phyloP scores from a whole-genome alignment of 148 eudicot genomes.

The Rhododendron mucronatum region DNA sequence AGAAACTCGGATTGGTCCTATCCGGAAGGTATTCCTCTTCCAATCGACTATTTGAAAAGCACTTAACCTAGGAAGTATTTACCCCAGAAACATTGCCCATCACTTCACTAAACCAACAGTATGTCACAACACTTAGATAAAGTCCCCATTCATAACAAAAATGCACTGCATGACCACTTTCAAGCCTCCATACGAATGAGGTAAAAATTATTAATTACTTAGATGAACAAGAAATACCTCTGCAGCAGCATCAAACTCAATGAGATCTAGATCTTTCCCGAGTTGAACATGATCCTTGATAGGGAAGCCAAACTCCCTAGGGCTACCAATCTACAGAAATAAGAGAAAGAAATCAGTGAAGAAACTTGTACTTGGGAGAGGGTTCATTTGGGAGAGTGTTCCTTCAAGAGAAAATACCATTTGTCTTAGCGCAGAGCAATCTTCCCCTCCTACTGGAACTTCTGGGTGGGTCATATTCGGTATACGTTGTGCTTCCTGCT shows the following conservation, averaged over 20 bases:
- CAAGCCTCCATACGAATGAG: neutral
- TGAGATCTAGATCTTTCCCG: conserved; percentile 85
- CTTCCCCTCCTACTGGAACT: conserved; percentile 84
- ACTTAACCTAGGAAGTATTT: neutral
- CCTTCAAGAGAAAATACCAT: conserved; percentile 52
- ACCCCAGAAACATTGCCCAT: neutral
- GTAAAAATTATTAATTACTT: neutral
- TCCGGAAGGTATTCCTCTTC: neutral
- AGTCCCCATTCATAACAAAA: neutral
- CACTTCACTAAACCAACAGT: neutral
- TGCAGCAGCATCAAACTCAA: conserved; percentile 89
- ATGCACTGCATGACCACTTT: neutral
- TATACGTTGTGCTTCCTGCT: conserved; percentile 81
- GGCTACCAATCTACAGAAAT: conserved; percentile 55
- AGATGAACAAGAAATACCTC: conserved; percentile 45
- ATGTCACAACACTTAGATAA: neutral
- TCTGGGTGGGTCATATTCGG: conserved; percentile 97
- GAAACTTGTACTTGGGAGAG: neutral
- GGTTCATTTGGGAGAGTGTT: too few relatives aligned
- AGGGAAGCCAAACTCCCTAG: conserved; percentile 54
- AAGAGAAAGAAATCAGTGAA: neutral
- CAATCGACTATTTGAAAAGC: neutral
- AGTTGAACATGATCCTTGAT: conserved; percentile 79
- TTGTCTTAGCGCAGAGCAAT: conserved; percentile 60
- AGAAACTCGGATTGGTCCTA: neutral